phyloP scores from a whole-genome alignment of 2,329 filamentous ascomycete genomes.

The Lachnellula hyalina region DNA sequence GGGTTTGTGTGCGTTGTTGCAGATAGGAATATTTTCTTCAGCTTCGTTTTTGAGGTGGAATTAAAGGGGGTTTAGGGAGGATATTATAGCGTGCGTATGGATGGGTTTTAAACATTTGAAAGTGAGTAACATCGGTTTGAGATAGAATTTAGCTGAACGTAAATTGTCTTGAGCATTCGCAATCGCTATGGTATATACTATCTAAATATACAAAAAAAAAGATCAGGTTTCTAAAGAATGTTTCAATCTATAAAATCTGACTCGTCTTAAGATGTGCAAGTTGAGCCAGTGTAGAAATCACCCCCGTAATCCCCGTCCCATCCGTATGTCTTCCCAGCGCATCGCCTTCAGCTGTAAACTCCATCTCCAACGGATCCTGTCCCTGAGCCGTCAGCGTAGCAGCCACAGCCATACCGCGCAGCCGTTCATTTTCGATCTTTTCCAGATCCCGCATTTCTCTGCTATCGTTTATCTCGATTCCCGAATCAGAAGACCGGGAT shows the following conservation, averaged over 20 bases:
- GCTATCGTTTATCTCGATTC: constrained; percentile 13
- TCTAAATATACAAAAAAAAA: neutral
- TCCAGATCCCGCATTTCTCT: constrained; percentile 9
- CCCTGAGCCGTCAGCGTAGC: constrained; percentile 10
- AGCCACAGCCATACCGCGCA: constrained; percentile 20
- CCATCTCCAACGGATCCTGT: constrained; percentile 22
- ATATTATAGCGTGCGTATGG: too few species aligned
- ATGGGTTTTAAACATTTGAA: too few species aligned
- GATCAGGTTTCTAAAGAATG: neutral
- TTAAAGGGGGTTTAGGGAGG: too few species aligned
- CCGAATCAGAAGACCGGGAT: constrained; percentile 17
- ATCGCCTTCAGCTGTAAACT: constrained; percentile 23
- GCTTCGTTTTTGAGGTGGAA: too few species aligned
- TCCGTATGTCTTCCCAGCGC: constrained; percentile 35
- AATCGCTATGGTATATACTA: too few species aligned
- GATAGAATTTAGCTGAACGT: too few species aligned
- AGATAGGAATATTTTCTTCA: too few species aligned
- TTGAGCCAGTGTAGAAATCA: constrained; percentile 33
- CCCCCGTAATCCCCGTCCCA: constrained; percentile 32
- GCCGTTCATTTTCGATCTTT: constrained; percentile 17
- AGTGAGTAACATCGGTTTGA: too few species aligned
- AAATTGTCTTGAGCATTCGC: too few species aligned
- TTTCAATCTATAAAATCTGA: constrained; percentile 22
- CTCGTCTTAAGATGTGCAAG: constrained; percentile 30
- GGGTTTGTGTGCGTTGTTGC: too few species aligned